Evolutionary conservation across 805 yeast species (phyloP), one percentile per base, ranked within the genome.

Genomic region (Saturnispora halmiae): DNA sequence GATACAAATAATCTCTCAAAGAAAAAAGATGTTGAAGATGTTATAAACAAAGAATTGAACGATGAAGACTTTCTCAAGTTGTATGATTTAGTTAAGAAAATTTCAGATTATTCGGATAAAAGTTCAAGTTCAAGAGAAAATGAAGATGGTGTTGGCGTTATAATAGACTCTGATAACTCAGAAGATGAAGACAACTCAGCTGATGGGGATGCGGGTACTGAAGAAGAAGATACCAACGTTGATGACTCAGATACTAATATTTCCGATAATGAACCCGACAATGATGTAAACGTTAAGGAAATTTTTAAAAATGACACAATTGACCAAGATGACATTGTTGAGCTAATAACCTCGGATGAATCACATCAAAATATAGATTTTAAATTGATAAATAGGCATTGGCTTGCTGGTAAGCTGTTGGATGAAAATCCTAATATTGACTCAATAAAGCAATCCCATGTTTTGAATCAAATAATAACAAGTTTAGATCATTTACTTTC

Each of bases 391-490:
- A 64, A 67, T 41, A 58, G 54, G 6, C 69, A 62, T 42, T 83
- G 77, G 72, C 58, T 83, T 2, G 74, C 74, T 38, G 64, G 75
- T 43, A 65, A 68, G 37, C 47, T 83, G 1, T 55, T 73, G 0
- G 39, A 58, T 2, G 49, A 51, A 4, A 53, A 54, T 31, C 49
- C 41, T 6, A 61, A 55, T 35, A 49, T 52, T 20, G 75, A 75
- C 69, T 46, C 65, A 54, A 53, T 53, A 40, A 54, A 49, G 32
- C 55, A 54, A 36, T 41, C 59, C 0, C 66, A 65, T 21, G 50
- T 66, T 4, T 56, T 79, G 6, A 50, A 58, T 1, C 54, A 61
- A 11, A 60, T 79, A 1, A 55, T 67, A 18, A 55, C 53, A 1
- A 46, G 66, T 8, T 54, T 86, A 2, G 56, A 64, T 1, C 53